phyloP scores from a whole-genome alignment of 805 yeast genomes.

The Naumovozyma baii region DNA sequence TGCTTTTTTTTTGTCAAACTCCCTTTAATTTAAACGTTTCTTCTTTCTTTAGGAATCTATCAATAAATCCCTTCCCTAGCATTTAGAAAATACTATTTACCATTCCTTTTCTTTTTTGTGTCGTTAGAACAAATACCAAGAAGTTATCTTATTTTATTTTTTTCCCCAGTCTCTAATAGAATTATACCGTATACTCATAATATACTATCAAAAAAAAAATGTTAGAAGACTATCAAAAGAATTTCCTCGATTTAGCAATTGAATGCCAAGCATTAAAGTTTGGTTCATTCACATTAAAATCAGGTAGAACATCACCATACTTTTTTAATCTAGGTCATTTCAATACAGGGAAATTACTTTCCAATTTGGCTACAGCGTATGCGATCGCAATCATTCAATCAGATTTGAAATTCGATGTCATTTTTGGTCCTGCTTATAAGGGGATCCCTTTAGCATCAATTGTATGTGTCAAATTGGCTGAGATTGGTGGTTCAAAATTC shows the following conservation, averaged over 20 bases:
- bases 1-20: no score
- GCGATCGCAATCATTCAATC: conserved; percentile 79
- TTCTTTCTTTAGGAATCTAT: not conserved
- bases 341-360: conserved; percentile 66
- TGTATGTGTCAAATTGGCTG: conserved; percentile 85
- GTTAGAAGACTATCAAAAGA: conserved; percentile 44
- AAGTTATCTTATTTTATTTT: no score
- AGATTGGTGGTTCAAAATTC: conserved; percentile 73
- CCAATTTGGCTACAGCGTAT: conserved; percentile 78
- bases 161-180: no score
- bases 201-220: not conserved
- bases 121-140: not conserved
- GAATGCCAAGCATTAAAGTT: conserved; percentile 76
- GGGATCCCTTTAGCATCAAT: conserved; percentile 94
- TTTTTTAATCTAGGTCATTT: conserved; percentile 91
- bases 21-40: not conserved
- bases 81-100: not conserved
- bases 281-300: conserved; percentile 81
- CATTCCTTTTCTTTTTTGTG: not conserved
- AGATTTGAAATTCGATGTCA: conserved; percentile 75
- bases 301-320: conserved; percentile 92
- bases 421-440: conserved; percentile 97
- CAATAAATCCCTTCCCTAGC: not conserved
- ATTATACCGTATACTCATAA: not conserved
- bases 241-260: conserved; percentile 73